Base-by-base conservation (phyloP, 2,329 filamentous ascomycete genomes). In the Dothideomycetes sp. region DNA sequence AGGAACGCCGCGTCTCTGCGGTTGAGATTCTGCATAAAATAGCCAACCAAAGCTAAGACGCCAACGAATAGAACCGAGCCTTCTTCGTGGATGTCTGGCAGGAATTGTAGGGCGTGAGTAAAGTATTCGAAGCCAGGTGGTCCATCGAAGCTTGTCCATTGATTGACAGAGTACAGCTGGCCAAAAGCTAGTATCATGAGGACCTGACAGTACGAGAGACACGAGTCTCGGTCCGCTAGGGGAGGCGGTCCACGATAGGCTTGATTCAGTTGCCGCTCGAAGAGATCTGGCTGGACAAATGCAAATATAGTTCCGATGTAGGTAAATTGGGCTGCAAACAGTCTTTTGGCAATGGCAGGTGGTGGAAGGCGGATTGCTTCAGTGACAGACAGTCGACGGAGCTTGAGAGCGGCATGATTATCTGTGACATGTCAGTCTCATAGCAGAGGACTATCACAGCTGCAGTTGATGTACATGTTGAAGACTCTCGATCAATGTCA, bases 291-390 rank as follows among this genome's bases (percentile, higher is more conserved):
- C 18, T 68, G 63, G 0, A 68, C 63, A 33, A 75, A 69, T 9
- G 68, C 66, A 43, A 75, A 75, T 8, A 75, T 75, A 11, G 71
- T 73, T 9, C 72, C 72, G 14, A 75, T 73, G 40, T 72, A 75
- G 24, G 62, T 62, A 50, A 74, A 71, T 42, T 75, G 72, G 1
- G 69, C 66, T 19, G 62, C 59, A 43, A 69, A 73, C 2, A 71
- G 56, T 11, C 68, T 58, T 37, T 66, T 68, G 1, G 70, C 70
- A 45, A 71, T 65, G 22, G 72, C 66, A 9, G 65, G 59, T 0
- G 70, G 69, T 0, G 71, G 71, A 1, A 74, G 53, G 11, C 62
- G 56, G 1, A 48, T 51, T 19, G 54, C 54, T 22, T 58, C 58
- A 47, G 57, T 54, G 40, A 58, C 19, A 57, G 49, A 37, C 57